Percentiles rank a stretch among this genome's conserved stretches.
phyloP scores from a whole-genome alignment of 2,329 filamentous ascomycete species.

The Microcyclospora tardicrescens region DNA sequence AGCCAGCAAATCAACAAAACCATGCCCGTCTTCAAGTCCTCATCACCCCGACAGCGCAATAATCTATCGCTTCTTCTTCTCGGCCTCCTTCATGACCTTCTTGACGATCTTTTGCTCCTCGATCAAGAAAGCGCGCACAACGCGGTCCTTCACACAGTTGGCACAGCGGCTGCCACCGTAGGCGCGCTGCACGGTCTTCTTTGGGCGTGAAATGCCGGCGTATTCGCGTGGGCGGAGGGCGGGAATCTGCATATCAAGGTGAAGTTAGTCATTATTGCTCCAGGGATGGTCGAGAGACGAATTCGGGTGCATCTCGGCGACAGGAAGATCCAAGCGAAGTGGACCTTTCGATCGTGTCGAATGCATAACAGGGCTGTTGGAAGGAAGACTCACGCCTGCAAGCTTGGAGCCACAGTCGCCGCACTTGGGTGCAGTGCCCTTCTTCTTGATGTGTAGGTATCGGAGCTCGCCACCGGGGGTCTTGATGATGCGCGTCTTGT shows the following conservation, averaged over 20 bases:
- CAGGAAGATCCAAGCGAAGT: too few species aligned
- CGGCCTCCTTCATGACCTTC: conserved; percentile 98
- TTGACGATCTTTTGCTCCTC: conserved; percentile 99
- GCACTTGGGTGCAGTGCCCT: conserved; percentile 94
- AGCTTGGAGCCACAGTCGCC: conserved; percentile 98
- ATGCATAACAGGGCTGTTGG: neutral
- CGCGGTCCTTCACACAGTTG: conserved; percentile 95
- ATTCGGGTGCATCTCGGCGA: too few species aligned
- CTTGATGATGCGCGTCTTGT: conserved; percentile 92
- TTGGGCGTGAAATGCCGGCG: conserved; percentile 88
- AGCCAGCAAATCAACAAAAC: too few species aligned
- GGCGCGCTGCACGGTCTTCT: conserved; percentile 98
- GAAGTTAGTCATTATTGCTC: too few species aligned
- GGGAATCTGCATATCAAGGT: conserved; percentile 51
- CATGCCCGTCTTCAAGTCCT: too few species aligned
- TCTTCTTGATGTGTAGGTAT: conserved; percentile 99
- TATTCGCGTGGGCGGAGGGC: conserved; percentile 98
- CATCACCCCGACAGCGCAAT: too few species aligned
- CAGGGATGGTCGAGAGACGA: too few species aligned
- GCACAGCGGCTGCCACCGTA: conserved; percentile 98
- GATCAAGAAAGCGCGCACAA: conserved; percentile 96
- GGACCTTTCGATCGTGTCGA: too few species aligned
- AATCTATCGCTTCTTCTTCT: conserved; percentile 48
- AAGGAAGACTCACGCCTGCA: conserved; percentile 67
- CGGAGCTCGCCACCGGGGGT: conserved; percentile 92